Conservation (phyloP, 345 rosid genomes). For the thale cress (Arabidopsis thaliana) region DNA sequence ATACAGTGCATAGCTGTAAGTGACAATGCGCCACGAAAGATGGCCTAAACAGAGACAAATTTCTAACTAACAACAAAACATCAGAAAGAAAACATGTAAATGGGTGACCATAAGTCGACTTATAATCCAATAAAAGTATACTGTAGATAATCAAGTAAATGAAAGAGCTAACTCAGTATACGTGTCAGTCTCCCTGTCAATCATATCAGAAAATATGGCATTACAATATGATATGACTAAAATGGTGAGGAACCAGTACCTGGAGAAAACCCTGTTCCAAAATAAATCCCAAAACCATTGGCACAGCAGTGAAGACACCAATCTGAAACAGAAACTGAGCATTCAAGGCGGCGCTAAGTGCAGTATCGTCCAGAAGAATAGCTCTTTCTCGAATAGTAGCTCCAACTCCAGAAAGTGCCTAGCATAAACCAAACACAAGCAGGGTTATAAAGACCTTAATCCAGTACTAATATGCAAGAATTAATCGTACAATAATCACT, state of each 20-base stretch:
- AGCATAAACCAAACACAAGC: slow-evolving; percentile 40
- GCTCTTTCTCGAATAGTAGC: slow-evolving; percentile 69
- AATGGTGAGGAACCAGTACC: slow-evolving; percentile 34
- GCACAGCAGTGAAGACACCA: slow-evolving; percentile 94
- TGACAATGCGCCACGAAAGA: slow-evolving; percentile 3
- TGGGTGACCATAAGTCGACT: background rate
- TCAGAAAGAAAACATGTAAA: slow-evolving; percentile 1
- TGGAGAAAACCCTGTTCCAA: slow-evolving; percentile 50
- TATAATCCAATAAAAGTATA: slow-evolving; percentile 2
- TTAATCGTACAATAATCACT: slow-evolving; percentile 8
- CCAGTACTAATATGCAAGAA: slow-evolving; percentile 21
- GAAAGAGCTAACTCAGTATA: slow-evolving; percentile 17
- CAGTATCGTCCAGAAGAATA: slow-evolving; percentile 56
- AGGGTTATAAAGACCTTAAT: slow-evolving; percentile 17
- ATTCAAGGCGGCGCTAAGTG: slow-evolving; percentile 83
- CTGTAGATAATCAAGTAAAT: background rate
- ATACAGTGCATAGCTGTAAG: background rate
- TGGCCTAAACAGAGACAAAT: background rate
- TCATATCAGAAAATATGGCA: slow-evolving; percentile 24
- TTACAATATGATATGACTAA: slow-evolving; percentile 14
- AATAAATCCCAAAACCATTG: slow-evolving; percentile 82
- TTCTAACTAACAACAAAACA: slow-evolving; percentile 6
- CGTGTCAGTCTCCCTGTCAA: slow-evolving; percentile 8
- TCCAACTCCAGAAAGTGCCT: slow-evolving; percentile 98
- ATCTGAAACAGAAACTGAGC: slow-evolving; percentile 97